Conservation (phyloP, 2,329 filamentous ascomycete species). For the Trichoderma gracile region DNA sequence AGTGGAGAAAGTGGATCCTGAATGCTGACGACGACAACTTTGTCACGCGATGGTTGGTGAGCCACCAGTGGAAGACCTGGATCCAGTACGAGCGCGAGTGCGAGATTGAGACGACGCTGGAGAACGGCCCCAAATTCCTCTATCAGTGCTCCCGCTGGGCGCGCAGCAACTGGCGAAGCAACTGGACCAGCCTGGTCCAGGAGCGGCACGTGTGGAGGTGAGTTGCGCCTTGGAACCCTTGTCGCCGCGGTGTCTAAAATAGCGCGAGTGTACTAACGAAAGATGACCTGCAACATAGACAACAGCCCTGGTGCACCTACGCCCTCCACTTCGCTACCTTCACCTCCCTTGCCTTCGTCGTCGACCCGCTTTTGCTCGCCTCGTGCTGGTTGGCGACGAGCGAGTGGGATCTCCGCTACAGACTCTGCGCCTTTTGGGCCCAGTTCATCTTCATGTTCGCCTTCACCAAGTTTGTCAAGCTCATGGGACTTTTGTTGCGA, state of each 20-base stretch:
- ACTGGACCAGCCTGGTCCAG: slow-evolving; percentile 82
- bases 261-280: slow-evolving; percentile 30
- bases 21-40: slow-evolving; percentile 99
- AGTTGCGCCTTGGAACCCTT: slow-evolving; percentile 46
- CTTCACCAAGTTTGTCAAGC: slow-evolving; percentile 88
- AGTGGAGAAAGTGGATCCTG: slow-evolving; percentile 83
- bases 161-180: slow-evolving; percentile 96
- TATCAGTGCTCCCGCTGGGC: slow-evolving; percentile 95
- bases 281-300: slow-evolving; percentile 52
- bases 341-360: slow-evolving; percentile 79
- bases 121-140: slow-evolving; percentile 84
- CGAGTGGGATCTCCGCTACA: slow-evolving; percentile 55
- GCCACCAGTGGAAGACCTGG: slow-evolving; percentile 88
- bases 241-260: slow-evolving; percentile 6
- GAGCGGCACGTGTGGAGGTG: slow-evolving; percentile 86
- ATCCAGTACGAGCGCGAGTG: slow-evolving; percentile 92
- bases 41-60: slow-evolving; percentile 93
- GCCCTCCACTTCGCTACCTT: slow-evolving; percentile 90
- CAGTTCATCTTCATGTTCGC: slow-evolving; percentile 73
- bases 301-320: slow-evolving; percentile 91
- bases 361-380: slow-evolving; percentile 72
- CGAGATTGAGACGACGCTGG: slow-evolving; percentile 88
- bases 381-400: slow-evolving; percentile 69
- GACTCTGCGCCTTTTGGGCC: slow-evolving; percentile 58
- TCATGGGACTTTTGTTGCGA: slow-evolving; percentile 80